phyloP scores from a whole-genome alignment of 2,329 filamentous ascomycete species.

The Calonectria pseudoturangicola region DNA sequence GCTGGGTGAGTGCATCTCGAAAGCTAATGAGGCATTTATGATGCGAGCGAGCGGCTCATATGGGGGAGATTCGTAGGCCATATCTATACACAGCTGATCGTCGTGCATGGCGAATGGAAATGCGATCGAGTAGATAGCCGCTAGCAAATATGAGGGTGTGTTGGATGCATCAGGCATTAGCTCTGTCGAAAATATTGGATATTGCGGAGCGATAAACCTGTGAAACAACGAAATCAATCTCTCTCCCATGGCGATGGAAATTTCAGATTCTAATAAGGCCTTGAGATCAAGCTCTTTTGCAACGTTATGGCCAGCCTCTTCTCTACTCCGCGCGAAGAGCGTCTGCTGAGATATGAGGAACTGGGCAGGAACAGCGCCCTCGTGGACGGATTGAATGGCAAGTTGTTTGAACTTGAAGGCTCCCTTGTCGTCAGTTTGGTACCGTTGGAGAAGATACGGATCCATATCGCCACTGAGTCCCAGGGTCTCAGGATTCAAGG shows the following conservation, averaged over 20 bases:
- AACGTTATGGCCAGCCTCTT: slow-evolving; percentile 36
- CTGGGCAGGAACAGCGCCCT: slow-evolving; percentile 35
- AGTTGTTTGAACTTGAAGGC: slow-evolving; percentile 50
- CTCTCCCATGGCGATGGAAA: slow-evolving; percentile 26
- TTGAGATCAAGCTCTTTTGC: slow-evolving; percentile 24
- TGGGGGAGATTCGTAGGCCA: slow-evolving; percentile 48
- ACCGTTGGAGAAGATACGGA: slow-evolving; percentile 30
- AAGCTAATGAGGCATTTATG: slow-evolving; percentile 38
- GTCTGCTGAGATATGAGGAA: slow-evolving; percentile 43
- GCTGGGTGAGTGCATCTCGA: slow-evolving; percentile 44
- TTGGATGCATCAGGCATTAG: slow-evolving; percentile 33
- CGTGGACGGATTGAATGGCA: slow-evolving; percentile 45
- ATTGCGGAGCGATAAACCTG: slow-evolving; percentile 40
- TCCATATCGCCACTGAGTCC: slow-evolving; percentile 41
- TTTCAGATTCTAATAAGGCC: slow-evolving; percentile 26
- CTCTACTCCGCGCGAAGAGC: slow-evolving; percentile 41
- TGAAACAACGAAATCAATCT: slow-evolving; percentile 38
- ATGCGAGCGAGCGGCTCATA: slow-evolving; percentile 41
- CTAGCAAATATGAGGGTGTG: slow-evolving; percentile 29
- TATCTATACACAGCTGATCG: slow-evolving; percentile 48
- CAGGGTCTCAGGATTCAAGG: slow-evolving; percentile 35
- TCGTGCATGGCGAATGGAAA: slow-evolving; percentile 48
- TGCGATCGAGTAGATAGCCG: slow-evolving; percentile 45
- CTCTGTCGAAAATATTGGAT: slow-evolving; percentile 42
- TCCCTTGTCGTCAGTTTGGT: slow-evolving; percentile 39